phyloP scores from a whole-genome alignment of 495 filamentous ascomycete genomes.

The Aspergillus conjunctus region DNA sequence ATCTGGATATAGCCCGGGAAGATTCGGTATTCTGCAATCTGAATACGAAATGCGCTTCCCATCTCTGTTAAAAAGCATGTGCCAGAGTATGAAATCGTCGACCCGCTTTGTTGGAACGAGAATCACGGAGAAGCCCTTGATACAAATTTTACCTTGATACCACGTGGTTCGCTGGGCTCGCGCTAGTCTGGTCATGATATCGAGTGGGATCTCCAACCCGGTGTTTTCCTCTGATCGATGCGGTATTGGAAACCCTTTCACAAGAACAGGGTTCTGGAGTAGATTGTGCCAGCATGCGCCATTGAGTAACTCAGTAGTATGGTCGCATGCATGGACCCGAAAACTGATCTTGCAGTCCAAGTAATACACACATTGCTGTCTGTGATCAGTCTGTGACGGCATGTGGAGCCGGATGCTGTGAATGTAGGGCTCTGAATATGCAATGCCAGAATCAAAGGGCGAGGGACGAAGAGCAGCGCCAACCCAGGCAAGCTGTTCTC shows the following conservation, averaged over 20 bases:
- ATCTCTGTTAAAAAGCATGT: not conserved
- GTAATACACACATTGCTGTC: no score
- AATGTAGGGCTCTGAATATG: no score
- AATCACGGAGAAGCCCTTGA: constrained; percentile 8
- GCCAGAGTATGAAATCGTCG: not conserved
- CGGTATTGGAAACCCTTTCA: constrained; percentile 6
- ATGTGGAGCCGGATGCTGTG: no score
- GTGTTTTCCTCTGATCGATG: not conserved
- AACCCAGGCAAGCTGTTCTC: constrained; percentile 10
- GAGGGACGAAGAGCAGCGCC: constrained; percentile 4
- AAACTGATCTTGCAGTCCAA: no score
- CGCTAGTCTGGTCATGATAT: not conserved
- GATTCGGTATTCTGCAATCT: not conserved
- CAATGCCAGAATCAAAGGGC: constrained; percentile 1
- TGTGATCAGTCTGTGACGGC: no score
- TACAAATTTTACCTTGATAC: constrained; percentile 5
- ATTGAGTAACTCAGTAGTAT: no score
- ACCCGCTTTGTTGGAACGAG: constrained; percentile 6
- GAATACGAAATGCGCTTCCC: constrained; percentile 1
- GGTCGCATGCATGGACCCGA: no score
- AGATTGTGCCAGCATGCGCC: constrained; percentile 10
- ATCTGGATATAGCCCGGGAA: constrained; percentile 11
- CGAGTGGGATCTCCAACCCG: constrained; percentile 7
- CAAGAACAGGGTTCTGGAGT: constrained; percentile 11
- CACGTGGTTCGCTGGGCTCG: not conserved